Percentiles rank a stretch among this genome's conserved stretches.
phyloP scores from a whole-genome alignment of 2,329 filamentous ascomycete species.

The Fusarium incarnatum region DNA sequence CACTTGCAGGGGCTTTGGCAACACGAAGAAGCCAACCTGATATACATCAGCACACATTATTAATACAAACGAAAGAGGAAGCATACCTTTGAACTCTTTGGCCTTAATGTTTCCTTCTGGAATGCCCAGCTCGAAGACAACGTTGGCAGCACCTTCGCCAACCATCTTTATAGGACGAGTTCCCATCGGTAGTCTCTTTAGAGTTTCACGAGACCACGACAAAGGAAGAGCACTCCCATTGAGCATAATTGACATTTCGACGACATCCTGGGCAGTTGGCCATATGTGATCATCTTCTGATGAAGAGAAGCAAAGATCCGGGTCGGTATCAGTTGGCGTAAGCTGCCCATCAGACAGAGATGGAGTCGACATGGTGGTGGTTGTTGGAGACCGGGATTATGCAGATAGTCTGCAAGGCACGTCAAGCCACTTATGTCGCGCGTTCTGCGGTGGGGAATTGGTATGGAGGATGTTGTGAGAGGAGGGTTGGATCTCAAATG shows the following conservation, averaged over 20 bases:
- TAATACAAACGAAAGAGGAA: conserved; percentile 8
- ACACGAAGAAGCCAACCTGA: conserved; percentile 54
- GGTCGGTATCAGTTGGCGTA: conserved; percentile 45
- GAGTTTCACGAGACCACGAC: conserved; percentile 41
- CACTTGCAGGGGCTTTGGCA: conserved; percentile 52
- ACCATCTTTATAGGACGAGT: conserved; percentile 57
- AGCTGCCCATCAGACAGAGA: conserved; percentile 47
- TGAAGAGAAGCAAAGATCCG: conserved; percentile 40
- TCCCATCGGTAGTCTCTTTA: conserved; percentile 52
- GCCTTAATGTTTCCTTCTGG: conserved; percentile 50
- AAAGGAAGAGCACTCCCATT: conserved; percentile 42
- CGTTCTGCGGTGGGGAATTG: conserved; percentile 29
- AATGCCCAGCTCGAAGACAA: conserved; percentile 72
- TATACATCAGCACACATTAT: conserved; percentile 30
- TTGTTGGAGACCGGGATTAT: conserved; percentile 41
- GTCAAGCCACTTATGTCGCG: conserved; percentile 45
- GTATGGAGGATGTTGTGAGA: conserved; percentile 9
- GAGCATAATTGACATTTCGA: conserved; percentile 47
- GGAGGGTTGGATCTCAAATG: conserved; percentile 23
- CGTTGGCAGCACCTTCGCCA: conserved; percentile 81
- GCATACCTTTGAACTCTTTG: conserved; percentile 53
- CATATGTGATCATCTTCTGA: conserved; percentile 42
- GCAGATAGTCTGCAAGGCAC: conserved; percentile 46
- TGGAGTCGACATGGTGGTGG: conserved; percentile 44
- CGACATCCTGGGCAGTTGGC: conserved; percentile 45